Percentiles rank a stretch among this genome's conserved stretches.
phyloP scores from a whole-genome alignment of 1,284 basidiomycete genomes.

The Inonotus obliquus region DNA sequence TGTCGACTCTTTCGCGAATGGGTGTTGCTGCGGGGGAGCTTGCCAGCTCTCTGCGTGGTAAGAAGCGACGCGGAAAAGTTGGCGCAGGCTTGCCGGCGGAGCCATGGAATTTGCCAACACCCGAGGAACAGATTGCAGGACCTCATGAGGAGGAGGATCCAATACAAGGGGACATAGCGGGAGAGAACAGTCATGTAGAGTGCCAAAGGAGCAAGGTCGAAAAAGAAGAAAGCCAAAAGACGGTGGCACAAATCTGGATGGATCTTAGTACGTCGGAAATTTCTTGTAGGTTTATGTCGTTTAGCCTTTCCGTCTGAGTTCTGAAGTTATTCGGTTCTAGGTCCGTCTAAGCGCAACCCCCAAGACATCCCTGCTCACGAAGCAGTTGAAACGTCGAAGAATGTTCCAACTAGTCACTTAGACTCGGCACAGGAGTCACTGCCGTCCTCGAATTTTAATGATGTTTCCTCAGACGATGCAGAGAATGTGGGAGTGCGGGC shows the following conservation, averaged over 20 bases:
- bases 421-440: neutral
- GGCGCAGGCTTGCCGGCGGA: constrained; percentile 15
- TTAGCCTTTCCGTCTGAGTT: neutral
- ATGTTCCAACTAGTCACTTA: neutral
- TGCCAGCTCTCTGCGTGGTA: neutral
- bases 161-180: neutral
- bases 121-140: neutral
- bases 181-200: neutral
- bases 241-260: neutral
- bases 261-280: neutral
- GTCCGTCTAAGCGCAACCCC: neutral
- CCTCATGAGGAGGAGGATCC: neutral
- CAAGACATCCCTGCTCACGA: neutral
- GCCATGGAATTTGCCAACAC: constrained; percentile 10
- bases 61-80: constrained; percentile 12
- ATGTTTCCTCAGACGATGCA: neutral
- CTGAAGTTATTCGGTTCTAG: neutral
- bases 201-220: neutral
- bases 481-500: neutral
- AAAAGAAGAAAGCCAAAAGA: neutral
- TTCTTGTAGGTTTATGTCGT: neutral
- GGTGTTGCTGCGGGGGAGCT: neutral
- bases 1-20: constrained; percentile 14
- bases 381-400: neutral
- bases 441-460: neutral